Conservation (phyloP, 148 eudicot genomes). For the Camellia lanceoleosa region DNA sequence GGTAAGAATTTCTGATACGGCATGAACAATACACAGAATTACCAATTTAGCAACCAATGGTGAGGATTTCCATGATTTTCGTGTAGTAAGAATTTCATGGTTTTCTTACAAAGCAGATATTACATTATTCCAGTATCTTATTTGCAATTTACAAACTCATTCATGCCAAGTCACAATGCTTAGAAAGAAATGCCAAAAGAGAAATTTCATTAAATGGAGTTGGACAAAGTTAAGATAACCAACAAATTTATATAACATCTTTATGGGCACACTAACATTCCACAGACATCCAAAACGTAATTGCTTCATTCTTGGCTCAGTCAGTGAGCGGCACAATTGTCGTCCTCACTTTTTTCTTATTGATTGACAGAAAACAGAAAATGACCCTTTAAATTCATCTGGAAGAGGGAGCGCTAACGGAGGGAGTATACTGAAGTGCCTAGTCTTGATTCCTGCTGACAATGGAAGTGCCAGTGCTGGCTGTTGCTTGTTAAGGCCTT, state of each 20-base stretch:
- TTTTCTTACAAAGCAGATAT: background rate
- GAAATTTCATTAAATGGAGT: background rate
- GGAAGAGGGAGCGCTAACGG: conserved; percentile 67
- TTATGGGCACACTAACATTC: background rate
- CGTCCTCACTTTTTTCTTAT: conserved; percentile 28
- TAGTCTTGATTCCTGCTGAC: conserved; percentile 20
- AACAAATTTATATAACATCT: background rate
- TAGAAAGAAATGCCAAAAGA: background rate
- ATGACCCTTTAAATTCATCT: conserved; percentile 53
- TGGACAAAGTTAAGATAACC: background rate
- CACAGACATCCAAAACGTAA: no score
- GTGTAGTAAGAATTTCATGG: background rate
- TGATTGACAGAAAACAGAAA: conserved; percentile 54
- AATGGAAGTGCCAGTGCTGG: conserved; percentile 67
- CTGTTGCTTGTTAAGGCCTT: conserved; percentile 75
- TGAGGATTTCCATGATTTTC: background rate
- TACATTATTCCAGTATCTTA: background rate
- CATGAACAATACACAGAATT: no score
- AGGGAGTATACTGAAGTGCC: conserved; percentile 38
- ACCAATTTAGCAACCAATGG: no score
- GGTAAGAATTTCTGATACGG: no score
- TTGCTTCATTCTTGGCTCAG: background rate
- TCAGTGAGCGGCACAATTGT: conserved; percentile 17
- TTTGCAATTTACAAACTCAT: background rate
- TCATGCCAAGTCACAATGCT: background rate